Conservation (phyloP, 495 filamentous ascomycete genomes). For the Geoglossum glabrum region DNA sequence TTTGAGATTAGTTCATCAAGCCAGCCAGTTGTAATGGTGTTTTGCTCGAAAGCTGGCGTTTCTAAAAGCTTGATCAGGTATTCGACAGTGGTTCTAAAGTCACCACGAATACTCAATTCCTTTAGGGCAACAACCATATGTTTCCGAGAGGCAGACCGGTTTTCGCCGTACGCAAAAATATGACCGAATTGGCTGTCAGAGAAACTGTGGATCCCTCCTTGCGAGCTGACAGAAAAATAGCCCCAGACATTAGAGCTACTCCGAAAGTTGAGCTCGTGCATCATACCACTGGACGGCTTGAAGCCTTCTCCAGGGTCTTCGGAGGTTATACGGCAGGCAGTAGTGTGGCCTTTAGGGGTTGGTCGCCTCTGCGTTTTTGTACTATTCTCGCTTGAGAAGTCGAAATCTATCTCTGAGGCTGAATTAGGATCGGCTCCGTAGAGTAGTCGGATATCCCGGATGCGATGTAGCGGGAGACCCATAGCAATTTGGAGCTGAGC, state of each 20-base stretch:
- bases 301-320: constrained; percentile 98
- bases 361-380: constrained; percentile 71
- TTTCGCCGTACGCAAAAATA: constrained; percentile 98
- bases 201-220: constrained; percentile 95
- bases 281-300: constrained; percentile 96
- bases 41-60: constrained; percentile 94
- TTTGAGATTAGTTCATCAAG: constrained; percentile 96
- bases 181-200: constrained; percentile 98
- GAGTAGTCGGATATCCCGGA: constrained; percentile 85
- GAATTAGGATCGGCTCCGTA: constrained; percentile 89
- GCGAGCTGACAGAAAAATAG: constrained; percentile 97
- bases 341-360: constrained; percentile 86
- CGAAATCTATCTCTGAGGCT: constrained; percentile 80
- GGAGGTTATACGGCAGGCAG: constrained; percentile 97
- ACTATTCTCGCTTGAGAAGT: constrained; percentile 77
- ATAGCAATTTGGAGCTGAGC: constrained; percentile 98
- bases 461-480: constrained; percentile 89
- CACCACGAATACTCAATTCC: constrained; percentile 96
- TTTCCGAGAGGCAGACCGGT: constrained; percentile 82
- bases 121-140: constrained; percentile 99
- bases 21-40: constrained; percentile 98
- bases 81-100: constrained; percentile 96
- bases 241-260: constrained; percentile 98
- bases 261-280: constrained; percentile 98
- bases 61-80: constrained; percentile 98